Evolutionary conservation across 1,284 basidiomycete species (phyloP).

Genomic region (Sutorius eximius): DNA sequence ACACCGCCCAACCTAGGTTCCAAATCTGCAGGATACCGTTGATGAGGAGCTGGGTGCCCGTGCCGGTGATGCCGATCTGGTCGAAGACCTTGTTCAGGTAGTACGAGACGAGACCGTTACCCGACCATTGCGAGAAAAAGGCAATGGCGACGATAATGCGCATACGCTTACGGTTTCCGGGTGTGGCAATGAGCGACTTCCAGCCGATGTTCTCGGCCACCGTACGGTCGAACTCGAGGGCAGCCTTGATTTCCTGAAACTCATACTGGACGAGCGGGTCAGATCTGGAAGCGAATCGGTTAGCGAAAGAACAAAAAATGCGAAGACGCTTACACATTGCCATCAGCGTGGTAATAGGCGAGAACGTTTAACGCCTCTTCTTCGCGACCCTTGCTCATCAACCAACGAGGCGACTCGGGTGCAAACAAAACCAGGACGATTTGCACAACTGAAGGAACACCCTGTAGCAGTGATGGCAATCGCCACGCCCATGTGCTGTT

Average conservation of each 20-base stretch:
- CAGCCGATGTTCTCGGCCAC: slow-evolving; percentile 60
- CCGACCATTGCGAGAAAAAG: slow-evolving; percentile 76
- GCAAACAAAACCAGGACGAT: slow-evolving; percentile 57
- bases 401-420: slow-evolving; percentile 73
- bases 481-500: slow-evolving; percentile 71
- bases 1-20: slow-evolving; percentile 66
- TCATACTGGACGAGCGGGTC: slow-evolving; percentile 74
- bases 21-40: slow-evolving; percentile 76
- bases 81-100: slow-evolving; percentile 73
- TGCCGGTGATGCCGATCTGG: slow-evolving; percentile 68
- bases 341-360: slow-evolving; percentile 75
- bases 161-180: slow-evolving; percentile 69
- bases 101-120: slow-evolving; percentile 74
- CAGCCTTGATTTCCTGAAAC: slow-evolving; percentile 76
- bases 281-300: slow-evolving; percentile 35
- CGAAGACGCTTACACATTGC: slow-evolving; percentile 50
- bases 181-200: slow-evolving; percentile 55
- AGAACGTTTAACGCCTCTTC: slow-evolving; percentile 59
- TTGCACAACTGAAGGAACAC: slow-evolving; percentile 60
- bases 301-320: background rate
- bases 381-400: slow-evolving; percentile 65
- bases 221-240: slow-evolving; percentile 60
- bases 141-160: slow-evolving; percentile 67
- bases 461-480: slow-evolving; percentile 68
- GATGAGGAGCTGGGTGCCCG: slow-evolving; percentile 63